Conservation (phyloP, 306 rosid species). For the Medicago truncatula region MtrunA17r5.0-ANR NC_053044.1:37968501-37969000, state of each 20-base stretch:
- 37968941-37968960: conserved; percentile 37
- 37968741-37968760: neutral
- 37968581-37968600: conserved; percentile 5
- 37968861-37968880: conserved; percentile 47
- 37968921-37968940: conserved; percentile 71
- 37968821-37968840: no score
- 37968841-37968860: no score
- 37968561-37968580: neutral
- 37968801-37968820: conserved; percentile 51
- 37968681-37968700: conserved; percentile 23
- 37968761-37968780: neutral
- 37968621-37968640: conserved; percentile 34
- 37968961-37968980: conserved; percentile 42
- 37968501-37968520: conserved; percentile 45
- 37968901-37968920: conserved; percentile 49
- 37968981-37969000: neutral
- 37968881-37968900: conserved; percentile 77
- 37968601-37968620: neutral
- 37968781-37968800: neutral
- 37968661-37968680: neutral
- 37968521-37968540: conserved; percentile 21
- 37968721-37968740: neutral
- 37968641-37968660: conserved; percentile 13
- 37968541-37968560: conserved; percentile 6
- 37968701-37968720: neutral